Evolutionary conservation across 1,284 basidiomycete species (phyloP), one percentile per base, ranked within the genome.

Genomic region (Athelia psychrophila): DNA sequence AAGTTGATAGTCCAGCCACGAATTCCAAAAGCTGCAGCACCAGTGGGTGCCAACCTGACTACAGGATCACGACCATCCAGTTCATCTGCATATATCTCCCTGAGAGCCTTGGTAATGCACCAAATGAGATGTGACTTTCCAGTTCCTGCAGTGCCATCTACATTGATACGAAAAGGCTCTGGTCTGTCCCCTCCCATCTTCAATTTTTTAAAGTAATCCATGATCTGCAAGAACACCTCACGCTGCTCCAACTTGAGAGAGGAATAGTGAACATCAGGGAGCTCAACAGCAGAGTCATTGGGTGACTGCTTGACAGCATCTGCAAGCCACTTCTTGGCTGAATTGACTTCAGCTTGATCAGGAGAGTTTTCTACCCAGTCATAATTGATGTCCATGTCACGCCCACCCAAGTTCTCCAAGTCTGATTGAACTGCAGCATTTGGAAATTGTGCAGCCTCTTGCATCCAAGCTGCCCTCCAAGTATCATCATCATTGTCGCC

Each of bases 121-220:
- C 56, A 55, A 42, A 57, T 59, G 2, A 59, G 49, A 10, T 53
- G 52, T 23, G 56, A 57, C 48, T 59, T 59, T 15, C 58, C 57
- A 49, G 54, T 56, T 6, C 56, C 56, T 27, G 56, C 56, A 20
- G 56, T 58, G 8, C 55, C 54, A 52, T 58, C 53, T 1, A 59
- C n/a, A n/a, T n/a, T n/a, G n/a, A n/a, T n/a, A n/a, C n/a, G n/a
- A n/a, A n/a, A n/a, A n/a, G n/a, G n/a, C n/a, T n/a, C n/a, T n/a
- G n/a, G n/a, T n/a, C n/a, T n/a, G n/a, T n/a, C n/a, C n/a, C n/a
- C n/a, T n/a, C n/a, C n/a, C n/a, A n/a, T n/a, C n/a, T n/a, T n/a
- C n/a, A n/a, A n/a, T n/a, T n/a, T n/a, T n/a, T n/a, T 56, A 38
- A 56, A 52, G 27, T 52, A 58, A 2, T 55, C 56, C 54, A 58